phyloP scores from a whole-genome alignment of 2,329 filamentous ascomycete genomes.

The Tolypocladium paradoxum region DNA sequence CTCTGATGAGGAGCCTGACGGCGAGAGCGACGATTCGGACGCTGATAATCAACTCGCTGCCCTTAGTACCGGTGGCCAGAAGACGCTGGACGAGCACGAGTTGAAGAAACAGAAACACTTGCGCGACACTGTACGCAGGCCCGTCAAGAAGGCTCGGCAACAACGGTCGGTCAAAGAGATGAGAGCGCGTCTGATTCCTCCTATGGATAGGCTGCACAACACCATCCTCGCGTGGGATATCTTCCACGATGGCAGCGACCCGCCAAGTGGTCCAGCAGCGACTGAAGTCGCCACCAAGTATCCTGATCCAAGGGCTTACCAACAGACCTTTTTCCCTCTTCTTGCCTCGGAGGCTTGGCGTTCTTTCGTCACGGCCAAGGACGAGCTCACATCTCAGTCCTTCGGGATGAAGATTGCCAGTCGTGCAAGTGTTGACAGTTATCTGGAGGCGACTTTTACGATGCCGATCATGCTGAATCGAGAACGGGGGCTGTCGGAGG shows the following conservation, averaged over 20 bases:
- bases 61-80: slow-evolving; percentile 35
- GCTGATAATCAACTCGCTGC: slow-evolving; percentile 41
- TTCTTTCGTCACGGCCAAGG: slow-evolving; percentile 78
- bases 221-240: slow-evolving; percentile 90
- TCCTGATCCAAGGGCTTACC: slow-evolving; percentile 65
- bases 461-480: slow-evolving; percentile 62
- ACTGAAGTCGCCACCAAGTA: slow-evolving; percentile 70
- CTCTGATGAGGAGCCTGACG: slow-evolving; percentile 63
- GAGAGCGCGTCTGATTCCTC: slow-evolving; percentile 81
- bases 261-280: slow-evolving; percentile 66
- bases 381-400: slow-evolving; percentile 69
- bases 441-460: slow-evolving; percentile 79
- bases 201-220: slow-evolving; percentile 75
- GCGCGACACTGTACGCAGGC: slow-evolving; percentile 50
- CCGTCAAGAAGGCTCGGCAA: slow-evolving; percentile 75
- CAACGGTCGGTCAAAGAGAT: slow-evolving; percentile 83
- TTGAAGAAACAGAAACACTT: slow-evolving; percentile 34
- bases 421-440: slow-evolving; percentile 83
- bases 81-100: slow-evolving; percentile 38
- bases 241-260: slow-evolving; percentile 79
- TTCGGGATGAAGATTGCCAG: slow-evolving; percentile 84
- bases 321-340: slow-evolving; percentile 80
- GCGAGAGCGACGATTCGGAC: slow-evolving; percentile 48
- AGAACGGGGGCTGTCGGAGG: slow-evolving; percentile 65
- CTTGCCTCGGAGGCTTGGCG: slow-evolving; percentile 93